Percentiles rank a stretch among this genome's conserved stretches.
These are phyloP conservation scores for Aureobasidium sp. DNA, from an alignment of 2,329 filamentous ascomycete species.

Conservation along the genomic window DNA sequence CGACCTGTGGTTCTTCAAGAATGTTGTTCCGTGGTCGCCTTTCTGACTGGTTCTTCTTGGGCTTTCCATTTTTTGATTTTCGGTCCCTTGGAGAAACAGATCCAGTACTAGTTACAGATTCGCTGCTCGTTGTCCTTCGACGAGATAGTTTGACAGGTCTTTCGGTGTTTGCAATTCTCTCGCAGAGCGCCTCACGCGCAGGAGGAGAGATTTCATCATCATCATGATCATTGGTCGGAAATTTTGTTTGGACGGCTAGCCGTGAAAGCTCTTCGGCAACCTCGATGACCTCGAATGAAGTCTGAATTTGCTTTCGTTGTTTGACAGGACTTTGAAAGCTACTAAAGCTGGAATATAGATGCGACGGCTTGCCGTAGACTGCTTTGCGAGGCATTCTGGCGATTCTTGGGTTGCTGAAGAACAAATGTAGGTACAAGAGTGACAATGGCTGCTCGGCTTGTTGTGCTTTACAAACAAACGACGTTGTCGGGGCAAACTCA, in stretches of 20 bases:
- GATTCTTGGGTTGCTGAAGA: neutral
- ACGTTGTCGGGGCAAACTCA: conserved; percentile 12
- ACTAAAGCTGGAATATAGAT: conserved; percentile 23
- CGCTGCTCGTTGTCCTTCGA: neutral
- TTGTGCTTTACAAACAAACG: conserved; percentile 14
- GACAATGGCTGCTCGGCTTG: neutral
- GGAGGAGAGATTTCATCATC: neutral
- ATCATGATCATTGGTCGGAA: neutral
- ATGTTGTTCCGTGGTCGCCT: neutral
- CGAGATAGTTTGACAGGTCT: neutral
- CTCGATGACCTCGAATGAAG: conserved; percentile 21
- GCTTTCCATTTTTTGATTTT: conserved; percentile 10
- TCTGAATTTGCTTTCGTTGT: neutral
- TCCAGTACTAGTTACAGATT: conserved; percentile 1
- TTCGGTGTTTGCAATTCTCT: conserved; percentile 7
- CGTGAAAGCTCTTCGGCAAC: conserved; percentile 27
- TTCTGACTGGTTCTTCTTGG: neutral
- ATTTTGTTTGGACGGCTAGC: conserved; percentile 9
- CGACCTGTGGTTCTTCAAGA: neutral
- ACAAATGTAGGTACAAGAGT: neutral
- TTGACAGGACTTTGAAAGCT: conserved; percentile 24
- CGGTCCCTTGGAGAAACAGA: neutral
- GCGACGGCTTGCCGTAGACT: conserved; percentile 35
- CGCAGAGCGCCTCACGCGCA: neutral
- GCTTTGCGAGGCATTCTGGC: conserved; percentile 29